These are phyloP conservation scores for Ogataea haglerorum DNA, from an alignment of 805 yeast genomes.

Conservation along the genomic window DNA sequence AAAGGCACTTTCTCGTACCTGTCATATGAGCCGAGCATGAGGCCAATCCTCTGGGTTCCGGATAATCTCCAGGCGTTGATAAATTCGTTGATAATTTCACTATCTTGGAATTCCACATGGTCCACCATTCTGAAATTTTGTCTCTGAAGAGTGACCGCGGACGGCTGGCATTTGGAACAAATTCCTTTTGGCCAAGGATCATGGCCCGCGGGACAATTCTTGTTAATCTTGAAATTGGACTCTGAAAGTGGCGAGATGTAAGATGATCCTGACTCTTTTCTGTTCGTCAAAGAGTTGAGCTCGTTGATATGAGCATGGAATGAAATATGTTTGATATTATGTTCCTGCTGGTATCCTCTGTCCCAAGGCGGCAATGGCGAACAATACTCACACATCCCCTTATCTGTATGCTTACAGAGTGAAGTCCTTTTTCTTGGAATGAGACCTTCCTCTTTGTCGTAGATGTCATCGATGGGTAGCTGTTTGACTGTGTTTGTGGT, in stretches of 20 bases:
- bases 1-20: constrained; percentile 80
- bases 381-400: constrained; percentile 98
- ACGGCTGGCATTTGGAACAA: constrained; percentile 95
- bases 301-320: constrained; percentile 80
- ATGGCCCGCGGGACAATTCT: constrained; percentile 74
- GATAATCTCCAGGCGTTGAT: constrained; percentile 90
- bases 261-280: constrained; percentile 54
- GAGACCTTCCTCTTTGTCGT: constrained; percentile 68
- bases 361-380: constrained; percentile 97
- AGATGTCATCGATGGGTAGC: constrained; percentile 58
- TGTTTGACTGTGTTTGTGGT: constrained; percentile 36
- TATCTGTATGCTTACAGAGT: constrained; percentile 82
- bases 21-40: constrained; percentile 78
- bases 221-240: constrained; percentile 62
- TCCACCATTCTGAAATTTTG: constrained; percentile 95
- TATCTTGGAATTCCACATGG: constrained; percentile 85
- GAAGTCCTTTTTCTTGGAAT: constrained; percentile 59
- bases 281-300: constrained; percentile 63
- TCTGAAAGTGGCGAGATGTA: constrained; percentile 79
- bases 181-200: constrained; percentile 93
- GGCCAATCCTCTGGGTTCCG: constrained; percentile 84
- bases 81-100: constrained; percentile 71
- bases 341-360: constrained; percentile 63
- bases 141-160: constrained; percentile 87
- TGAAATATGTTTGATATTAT: constrained; percentile 83